These are phyloP conservation scores for Pythium brachiatum DNA, from an alignment of 352 stramenopile genomes.

Conservation along the genomic window DNA sequence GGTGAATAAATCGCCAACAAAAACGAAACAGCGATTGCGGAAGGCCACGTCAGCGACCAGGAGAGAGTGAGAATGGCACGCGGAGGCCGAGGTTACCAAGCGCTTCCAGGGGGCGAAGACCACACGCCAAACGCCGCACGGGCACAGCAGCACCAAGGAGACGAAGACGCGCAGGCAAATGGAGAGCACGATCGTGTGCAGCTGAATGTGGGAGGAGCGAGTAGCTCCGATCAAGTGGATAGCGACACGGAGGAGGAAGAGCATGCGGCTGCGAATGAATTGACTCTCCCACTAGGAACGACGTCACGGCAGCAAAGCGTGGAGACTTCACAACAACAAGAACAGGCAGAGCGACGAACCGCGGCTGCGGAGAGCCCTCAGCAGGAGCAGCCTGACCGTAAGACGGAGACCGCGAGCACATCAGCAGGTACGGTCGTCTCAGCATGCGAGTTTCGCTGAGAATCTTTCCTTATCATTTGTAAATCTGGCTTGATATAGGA, in stretches of 20 bases:
- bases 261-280: not conserved
- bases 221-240: slow-evolving; percentile 18
- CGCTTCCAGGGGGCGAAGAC: slow-evolving; percentile 41
- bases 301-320: slow-evolving; percentile 8
- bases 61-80: slow-evolving; percentile 36
- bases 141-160: slow-evolving; percentile 22
- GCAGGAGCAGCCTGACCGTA: slow-evolving; percentile 14
- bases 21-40: not conserved
- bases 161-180: slow-evolving; percentile 23
- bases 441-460: not conserved
- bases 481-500: not conserved
- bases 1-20: not conserved
- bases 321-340: not conserved
- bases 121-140: slow-evolving; percentile 29
- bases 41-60: not conserved
- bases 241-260: slow-evolving; percentile 8
- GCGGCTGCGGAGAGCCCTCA: slow-evolving; percentile 3
- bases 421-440: not conserved
- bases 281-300: not conserved
- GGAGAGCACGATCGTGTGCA: slow-evolving; percentile 27
- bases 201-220: slow-evolving; percentile 3
- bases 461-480: not conserved
- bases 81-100: slow-evolving; percentile 52
- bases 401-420: slow-evolving; percentile 2
- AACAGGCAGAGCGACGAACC: not conserved